Conservation (phyloP, 2,329 filamentous ascomycete genomes). For the Beauveria sp. region DNA sequence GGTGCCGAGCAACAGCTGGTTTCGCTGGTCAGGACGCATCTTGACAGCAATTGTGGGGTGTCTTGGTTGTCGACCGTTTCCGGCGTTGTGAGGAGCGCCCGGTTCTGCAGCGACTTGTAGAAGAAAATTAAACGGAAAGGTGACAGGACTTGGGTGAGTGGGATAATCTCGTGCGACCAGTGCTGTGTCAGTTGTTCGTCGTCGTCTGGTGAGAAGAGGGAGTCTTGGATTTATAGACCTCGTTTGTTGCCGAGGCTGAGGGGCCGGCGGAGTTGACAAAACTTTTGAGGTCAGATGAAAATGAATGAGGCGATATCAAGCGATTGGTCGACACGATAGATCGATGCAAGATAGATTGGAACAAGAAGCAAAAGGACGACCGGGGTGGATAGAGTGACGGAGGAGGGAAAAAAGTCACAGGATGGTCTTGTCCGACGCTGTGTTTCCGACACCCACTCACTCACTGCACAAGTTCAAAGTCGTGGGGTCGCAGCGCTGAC, state of each 20-base stretch:
- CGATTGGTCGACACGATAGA: background rate
- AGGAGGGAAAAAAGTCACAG: background rate
- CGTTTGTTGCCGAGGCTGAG: too few relatives aligned
- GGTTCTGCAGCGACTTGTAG: background rate
- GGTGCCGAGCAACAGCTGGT: constrained; percentile 45
- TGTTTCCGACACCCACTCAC: background rate
- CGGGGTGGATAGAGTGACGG: too few relatives aligned
- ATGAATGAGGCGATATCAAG: background rate
- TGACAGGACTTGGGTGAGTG: background rate
- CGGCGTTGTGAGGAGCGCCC: background rate
- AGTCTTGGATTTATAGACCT: background rate
- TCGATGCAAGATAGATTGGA: background rate
- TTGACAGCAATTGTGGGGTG: background rate
- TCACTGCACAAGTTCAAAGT: background rate
- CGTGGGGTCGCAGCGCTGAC: background rate
- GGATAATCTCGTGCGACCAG: background rate
- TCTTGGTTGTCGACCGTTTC: background rate
- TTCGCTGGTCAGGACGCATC: constrained; percentile 17
- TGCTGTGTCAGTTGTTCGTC: background rate
- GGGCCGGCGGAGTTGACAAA: background rate
- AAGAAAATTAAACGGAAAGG: background rate
- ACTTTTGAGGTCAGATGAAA: background rate
- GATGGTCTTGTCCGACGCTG: background rate
- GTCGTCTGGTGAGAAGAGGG: background rate
- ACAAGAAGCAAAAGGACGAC: background rate